Base-by-base conservation (phyloP, 2,329 filamentous ascomycete species). In the Atkinsonella hypoxylon region DNA sequence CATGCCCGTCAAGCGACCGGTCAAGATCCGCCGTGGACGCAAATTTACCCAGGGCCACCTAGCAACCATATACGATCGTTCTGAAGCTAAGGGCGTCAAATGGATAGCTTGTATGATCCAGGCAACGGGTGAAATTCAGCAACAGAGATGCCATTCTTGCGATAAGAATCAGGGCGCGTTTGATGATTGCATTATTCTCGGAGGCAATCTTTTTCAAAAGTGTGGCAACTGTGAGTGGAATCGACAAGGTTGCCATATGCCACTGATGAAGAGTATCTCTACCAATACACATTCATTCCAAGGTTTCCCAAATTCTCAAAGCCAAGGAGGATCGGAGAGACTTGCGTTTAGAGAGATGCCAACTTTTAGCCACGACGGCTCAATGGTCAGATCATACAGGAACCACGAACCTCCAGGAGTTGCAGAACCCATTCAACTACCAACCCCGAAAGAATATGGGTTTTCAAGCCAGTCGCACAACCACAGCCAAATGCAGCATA, bases 151-250 rank as follows among this genome's bases (percentile, higher is more conserved):
- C 48, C 54, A 61, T 0, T 67, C 64, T 1, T 77, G 74, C 49
- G 58, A 67, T 1, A 69, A 64, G 49, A 66, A 67, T 26, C 62
- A 67, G 20, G 74, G 74, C 0, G 67, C 68, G 0, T 77, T 74
- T 54, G 66, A 67, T 1, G 63, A 67, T 5, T 77, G 74, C 57
- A 65, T 76, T 46, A 65, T 71, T 22, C 59, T 73, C 13, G 68
- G 67, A 5, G 67, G 65, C 4, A 58, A 61, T 7, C 61, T 70
- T 4, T 74, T 75, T 48, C 67, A 68, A 3, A 69, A 71, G 30
- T 77, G 74, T 51, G 74, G 71, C 31, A 77, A 76, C 54, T 77
- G 74, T 54, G 71, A 75, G 55, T 77, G 73, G 73, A 71, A 70
- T 53, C 66, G 65, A 2, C 63, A 66, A 48, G 62, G 62, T 17